Conservation (phyloP, 345 rosid genomes). For the Arabidopsis suecica region DNA sequence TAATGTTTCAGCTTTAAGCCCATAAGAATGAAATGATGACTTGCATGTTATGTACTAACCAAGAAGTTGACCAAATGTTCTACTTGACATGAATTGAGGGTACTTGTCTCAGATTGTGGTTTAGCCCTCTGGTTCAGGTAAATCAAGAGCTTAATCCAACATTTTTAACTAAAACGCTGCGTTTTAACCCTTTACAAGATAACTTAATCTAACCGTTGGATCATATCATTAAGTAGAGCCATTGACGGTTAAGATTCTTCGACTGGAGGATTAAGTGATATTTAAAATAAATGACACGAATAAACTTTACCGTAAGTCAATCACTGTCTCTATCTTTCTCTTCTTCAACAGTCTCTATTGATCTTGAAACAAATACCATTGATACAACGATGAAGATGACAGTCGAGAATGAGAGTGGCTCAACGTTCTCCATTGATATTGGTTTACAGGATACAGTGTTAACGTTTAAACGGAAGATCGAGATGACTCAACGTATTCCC, state of each 20-base stretch:
- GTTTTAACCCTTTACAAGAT: background rate
- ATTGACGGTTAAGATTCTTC: background rate
- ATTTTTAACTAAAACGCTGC: background rate
- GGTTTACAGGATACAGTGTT: slow-evolving; percentile 61
- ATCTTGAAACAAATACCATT: no score
- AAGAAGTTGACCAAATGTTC: background rate
- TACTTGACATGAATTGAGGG: background rate
- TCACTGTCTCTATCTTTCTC: no score
- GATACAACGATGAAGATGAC: no score
- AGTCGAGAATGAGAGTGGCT: no score
- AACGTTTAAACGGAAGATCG: slow-evolving; percentile 67
- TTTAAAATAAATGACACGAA: background rate
- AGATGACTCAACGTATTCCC: slow-evolving; percentile 60
- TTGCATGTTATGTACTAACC: background rate
- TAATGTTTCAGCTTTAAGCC: background rate
- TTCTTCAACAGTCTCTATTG: no score
- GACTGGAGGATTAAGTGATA: background rate
- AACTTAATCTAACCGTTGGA: background rate
- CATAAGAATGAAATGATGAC: background rate
- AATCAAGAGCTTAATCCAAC: background rate
- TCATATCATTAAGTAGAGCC: background rate
- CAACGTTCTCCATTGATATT: slow-evolving; percentile 53
- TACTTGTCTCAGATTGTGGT: slow-evolving; percentile 1
- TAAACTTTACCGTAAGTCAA: no score
- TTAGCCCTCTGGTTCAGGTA: background rate